A percentile compares a stretch with the other conserved stretches of the same genome.
Evolutionary conservation across 1,284 basidiomycete species (phyloP).

Genomic region (Sutorius eximius): DNA sequence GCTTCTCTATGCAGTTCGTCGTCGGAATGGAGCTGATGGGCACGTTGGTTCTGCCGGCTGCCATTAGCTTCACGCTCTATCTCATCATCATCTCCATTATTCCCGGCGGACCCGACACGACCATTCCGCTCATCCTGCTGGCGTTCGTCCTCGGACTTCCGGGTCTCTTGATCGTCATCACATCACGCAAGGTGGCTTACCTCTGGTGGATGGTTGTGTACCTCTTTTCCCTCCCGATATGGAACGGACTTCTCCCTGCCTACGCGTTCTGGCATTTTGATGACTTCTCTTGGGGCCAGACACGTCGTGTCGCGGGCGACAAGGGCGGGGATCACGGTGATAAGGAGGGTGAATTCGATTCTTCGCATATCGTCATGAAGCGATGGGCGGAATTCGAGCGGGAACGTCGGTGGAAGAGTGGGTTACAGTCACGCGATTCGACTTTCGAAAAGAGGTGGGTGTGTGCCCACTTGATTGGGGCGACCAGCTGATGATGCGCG

Average conservation of each 20-base stretch:
- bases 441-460: slow-evolving; percentile 69
- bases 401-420: slow-evolving; percentile 90
- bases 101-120: slow-evolving; percentile 76
- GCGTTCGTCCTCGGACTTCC: slow-evolving; percentile 95
- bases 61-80: slow-evolving; percentile 94
- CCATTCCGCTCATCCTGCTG: slow-evolving; percentile 93
- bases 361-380: slow-evolving; percentile 97
- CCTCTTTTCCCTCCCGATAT: slow-evolving; percentile 88
- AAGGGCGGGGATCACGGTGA: slow-evolving; percentile 75
- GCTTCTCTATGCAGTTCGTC: slow-evolving; percentile 97
- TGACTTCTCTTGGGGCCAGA: slow-evolving; percentile 99
- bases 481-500: slow-evolving; percentile 20
- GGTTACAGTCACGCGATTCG: slow-evolving; percentile 82
- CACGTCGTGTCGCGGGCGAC: slow-evolving; percentile 82
- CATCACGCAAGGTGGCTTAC: slow-evolving; percentile 91
- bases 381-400: slow-evolving; percentile 98
- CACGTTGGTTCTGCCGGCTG: slow-evolving; percentile 94
- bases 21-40: slow-evolving; percentile 98
- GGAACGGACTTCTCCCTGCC: slow-evolving; percentile 93
- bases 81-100: slow-evolving; percentile 86
- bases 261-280: slow-evolving; percentile 99
- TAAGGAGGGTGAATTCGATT: slow-evolving; percentile 96
- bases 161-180: slow-evolving; percentile 91
- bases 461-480: slow-evolving; percentile 3
- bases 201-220: slow-evolving; percentile 98